Evolutionary conservation across 306 rosid genomes (phyloP).

Genomic region (Inga leiocalycina): DNA sequence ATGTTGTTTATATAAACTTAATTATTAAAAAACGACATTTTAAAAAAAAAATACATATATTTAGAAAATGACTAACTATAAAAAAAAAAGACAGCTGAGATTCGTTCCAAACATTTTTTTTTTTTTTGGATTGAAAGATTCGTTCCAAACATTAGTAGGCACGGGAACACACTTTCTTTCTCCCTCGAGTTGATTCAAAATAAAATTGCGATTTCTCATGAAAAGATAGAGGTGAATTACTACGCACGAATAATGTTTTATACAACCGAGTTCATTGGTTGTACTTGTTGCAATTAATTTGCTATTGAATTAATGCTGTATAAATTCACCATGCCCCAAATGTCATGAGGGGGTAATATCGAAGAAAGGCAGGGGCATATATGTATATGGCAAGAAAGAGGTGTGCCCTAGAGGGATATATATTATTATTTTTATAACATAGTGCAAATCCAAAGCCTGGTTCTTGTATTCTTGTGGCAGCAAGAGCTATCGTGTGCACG

Average conservation of each 20-base stretch:
- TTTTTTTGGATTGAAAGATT: too few relatives aligned
- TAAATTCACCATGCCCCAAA: neutral
- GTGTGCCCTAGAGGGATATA: conserved; percentile 11
- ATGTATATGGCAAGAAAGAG: conserved; percentile 8
- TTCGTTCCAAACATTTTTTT: too few relatives aligned
- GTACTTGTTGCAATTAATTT: neutral
- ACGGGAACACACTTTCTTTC: neutral
- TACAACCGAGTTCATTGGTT: neutral
- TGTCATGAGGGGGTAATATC: conserved; percentile 39
- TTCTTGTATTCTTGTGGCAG: conserved; percentile 47
- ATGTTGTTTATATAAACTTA: neutral
- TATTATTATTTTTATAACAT: neutral
- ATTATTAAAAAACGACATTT: neutral
- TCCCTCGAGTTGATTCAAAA: neutral
- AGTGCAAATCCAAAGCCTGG: conserved; percentile 42
- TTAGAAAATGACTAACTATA: neutral
- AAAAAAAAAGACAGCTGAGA: neutral
- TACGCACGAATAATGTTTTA: neutral
- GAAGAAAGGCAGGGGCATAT: conserved; percentile 35
- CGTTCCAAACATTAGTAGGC: neutral
- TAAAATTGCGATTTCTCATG: neutral
- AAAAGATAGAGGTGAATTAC: neutral
- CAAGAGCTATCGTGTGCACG: conserved; percentile 40
- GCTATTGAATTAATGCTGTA: neutral
- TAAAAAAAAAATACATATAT: neutral